Evolutionary conservation across 2,329 filamentous ascomycete species (phyloP).

Genomic region (Thelonectria blattea): DNA sequence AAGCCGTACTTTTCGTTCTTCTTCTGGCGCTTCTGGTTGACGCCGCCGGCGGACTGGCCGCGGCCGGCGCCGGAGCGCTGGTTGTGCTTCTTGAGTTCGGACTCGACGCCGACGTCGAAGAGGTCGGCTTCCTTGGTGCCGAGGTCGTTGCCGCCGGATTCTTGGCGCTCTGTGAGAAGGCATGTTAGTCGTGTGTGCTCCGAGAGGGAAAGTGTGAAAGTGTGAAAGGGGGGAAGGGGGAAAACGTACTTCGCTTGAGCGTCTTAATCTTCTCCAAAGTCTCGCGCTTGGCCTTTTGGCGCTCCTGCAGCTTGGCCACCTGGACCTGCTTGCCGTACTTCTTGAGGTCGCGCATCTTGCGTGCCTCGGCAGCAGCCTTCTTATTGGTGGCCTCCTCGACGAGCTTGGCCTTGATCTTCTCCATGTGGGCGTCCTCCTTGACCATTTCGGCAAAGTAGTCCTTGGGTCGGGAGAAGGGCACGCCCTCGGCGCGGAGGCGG

Average conservation of each 20-base stretch:
- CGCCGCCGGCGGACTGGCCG: slow-evolving; percentile 37
- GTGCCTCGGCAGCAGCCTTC: slow-evolving; percentile 89
- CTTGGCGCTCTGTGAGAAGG: slow-evolving; percentile 77
- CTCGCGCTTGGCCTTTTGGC: slow-evolving; percentile 88
- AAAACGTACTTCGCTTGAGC: slow-evolving; percentile 87
- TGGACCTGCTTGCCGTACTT: slow-evolving; percentile 99
- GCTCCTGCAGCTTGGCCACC: slow-evolving; percentile 92
- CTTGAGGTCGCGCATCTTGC: slow-evolving; percentile 92
- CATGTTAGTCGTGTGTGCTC: slow-evolving; percentile 21
- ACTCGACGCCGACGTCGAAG: slow-evolving; percentile 88
- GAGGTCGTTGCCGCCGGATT: slow-evolving; percentile 62
- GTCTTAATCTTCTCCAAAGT: slow-evolving; percentile 95
- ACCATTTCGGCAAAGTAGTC: slow-evolving; percentile 99
- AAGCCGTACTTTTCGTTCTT: slow-evolving; percentile 95
- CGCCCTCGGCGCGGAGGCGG: slow-evolving; percentile 80
- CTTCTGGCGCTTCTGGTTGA: slow-evolving; percentile 82
- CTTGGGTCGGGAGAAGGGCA: slow-evolving; percentile 84
- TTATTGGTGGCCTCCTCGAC: slow-evolving; percentile 90
- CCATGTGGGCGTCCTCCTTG: slow-evolving; percentile 98
- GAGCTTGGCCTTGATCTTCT: slow-evolving; percentile 91
- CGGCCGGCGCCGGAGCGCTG: slow-evolving; percentile 49
- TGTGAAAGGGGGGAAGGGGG: slow-evolving; percentile 14
- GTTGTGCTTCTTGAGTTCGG: slow-evolving; percentile 57
- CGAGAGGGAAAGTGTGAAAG: slow-evolving; percentile 21
- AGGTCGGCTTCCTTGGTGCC: slow-evolving; percentile 81